Base-by-base conservation (phyloP, 352 stramenopile species). In the Globisporangium radiosum region DNA sequence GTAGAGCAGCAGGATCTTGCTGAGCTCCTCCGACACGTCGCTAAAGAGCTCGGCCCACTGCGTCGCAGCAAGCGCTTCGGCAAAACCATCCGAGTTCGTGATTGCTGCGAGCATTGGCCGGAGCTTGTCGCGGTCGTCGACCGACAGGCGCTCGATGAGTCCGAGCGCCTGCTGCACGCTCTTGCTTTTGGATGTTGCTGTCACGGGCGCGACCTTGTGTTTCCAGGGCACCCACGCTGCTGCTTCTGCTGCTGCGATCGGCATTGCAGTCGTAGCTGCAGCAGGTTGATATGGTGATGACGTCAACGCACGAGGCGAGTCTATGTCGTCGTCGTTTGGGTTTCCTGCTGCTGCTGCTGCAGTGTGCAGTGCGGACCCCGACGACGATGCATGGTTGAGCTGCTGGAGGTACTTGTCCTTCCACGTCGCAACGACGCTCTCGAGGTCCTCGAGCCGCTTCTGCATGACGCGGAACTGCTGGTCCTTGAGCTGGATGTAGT, bases 381-480 rank as follows among this genome's bases (percentile, higher is more conserved):
- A 11, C 7, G 43, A 14, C 3, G 49, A n/a, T 9, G 51, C 42
- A 42, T 53, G 54, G 56, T 73, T 66, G 44, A 75, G 56, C 57
- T 84, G 72, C 66, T 88, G 72, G 47, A 85, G 54, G 63, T 75
- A 89, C 4, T 73, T 72, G 69, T 88, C 78, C 53, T 90, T 90
- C 80, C 80, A 90, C 45, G 70, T 60, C 3, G 77, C 76, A 38
- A 88, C 73, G 14, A 65, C 56, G 13, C 65, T 62, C 51, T 90
- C 80, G 44, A 88, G 56, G 51, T 87, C 80, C 40, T 88, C 80
- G 48, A 90, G 63, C 15, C 80, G 80, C 36, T 76, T 69, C 69
- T 90, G 80, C 68, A 90, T 82, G 14, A 84, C 76, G 69, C 80
- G 77, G 52, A 84, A 75, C 67, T 90, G 80, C 70, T 90, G 80